Percentiles rank a stretch among this genome's conserved stretches.
Evolutionary conservation across 108 stramenopile genomes (phyloP).

Genomic region (Halocafeteria seosinensis): DNA sequence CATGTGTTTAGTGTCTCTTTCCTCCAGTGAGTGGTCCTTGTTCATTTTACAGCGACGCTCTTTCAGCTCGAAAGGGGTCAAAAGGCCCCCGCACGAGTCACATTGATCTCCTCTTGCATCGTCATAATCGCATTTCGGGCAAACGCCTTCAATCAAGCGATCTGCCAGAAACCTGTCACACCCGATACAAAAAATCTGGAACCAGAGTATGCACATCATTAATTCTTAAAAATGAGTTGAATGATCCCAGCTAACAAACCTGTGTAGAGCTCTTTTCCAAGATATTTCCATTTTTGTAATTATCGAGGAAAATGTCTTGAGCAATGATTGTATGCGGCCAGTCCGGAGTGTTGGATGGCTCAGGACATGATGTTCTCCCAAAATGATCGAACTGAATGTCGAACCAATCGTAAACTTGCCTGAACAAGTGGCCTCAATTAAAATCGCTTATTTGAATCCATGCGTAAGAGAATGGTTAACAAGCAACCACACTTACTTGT

Average conservation of each 20-base stretch:
- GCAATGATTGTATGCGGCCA: background rate
- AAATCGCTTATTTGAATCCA: no score
- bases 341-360: background rate
- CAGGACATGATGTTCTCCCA: background rate
- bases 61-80: background rate
- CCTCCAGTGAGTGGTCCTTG: background rate
- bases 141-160: background rate
- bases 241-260: no score
- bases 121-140: background rate
- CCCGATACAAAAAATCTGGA: background rate
- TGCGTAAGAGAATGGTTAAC: no score
- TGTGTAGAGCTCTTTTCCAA: background rate
- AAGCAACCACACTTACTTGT: no score
- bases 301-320: background rate
- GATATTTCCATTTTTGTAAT: background rate
- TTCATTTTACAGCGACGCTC: background rate
- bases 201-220: no score
- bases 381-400: slow-evolving; percentile 3
- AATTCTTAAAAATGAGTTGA: no score
- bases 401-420: background rate
- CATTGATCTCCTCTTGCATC: slow-evolving; percentile 4
- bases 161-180: background rate
- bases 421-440: background rate
- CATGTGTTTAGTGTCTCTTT: background rate
- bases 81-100: background rate